Conservation (phyloP, 805 yeast genomes). For the Torulaspora indica region DNA sequence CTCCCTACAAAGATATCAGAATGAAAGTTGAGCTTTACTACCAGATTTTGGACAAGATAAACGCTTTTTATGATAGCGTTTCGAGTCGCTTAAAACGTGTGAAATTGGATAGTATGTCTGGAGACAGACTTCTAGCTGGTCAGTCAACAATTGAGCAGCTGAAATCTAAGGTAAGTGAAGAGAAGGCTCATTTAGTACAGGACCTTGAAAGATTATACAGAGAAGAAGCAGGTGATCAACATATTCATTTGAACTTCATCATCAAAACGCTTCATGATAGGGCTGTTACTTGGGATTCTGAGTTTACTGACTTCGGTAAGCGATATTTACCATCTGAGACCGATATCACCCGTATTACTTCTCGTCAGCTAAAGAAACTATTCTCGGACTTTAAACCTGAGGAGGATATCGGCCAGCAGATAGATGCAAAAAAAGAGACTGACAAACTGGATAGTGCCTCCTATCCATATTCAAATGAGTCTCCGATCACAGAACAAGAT, state of each 20-base stretch:
- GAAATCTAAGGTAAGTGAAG: constrained; percentile 48
- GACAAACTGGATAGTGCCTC: not conserved
- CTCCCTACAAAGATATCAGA: constrained; percentile 61
- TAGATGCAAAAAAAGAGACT: not conserved
- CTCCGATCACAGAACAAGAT: not conserved
- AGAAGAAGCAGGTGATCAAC: constrained; percentile 55
- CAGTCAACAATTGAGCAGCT: constrained; percentile 53
- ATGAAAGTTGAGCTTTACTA: constrained; percentile 61
- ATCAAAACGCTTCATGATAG: constrained; percentile 70
- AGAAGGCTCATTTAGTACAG: constrained; percentile 43
- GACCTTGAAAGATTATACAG: constrained; percentile 51
- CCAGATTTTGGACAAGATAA: constrained; percentile 49
- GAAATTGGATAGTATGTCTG: constrained; percentile 65
- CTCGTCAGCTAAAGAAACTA: constrained; percentile 74
- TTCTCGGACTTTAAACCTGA: constrained; percentile 48
- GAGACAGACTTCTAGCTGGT: constrained; percentile 69
- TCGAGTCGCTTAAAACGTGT: constrained; percentile 65
- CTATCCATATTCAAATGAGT: not conserved
- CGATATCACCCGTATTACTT: constrained; percentile 86
- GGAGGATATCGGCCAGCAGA: constrained; percentile 4
- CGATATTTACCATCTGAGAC: constrained; percentile 83
- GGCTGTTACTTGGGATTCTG: constrained; percentile 83
- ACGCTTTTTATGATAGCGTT: constrained; percentile 67
- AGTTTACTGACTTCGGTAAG: constrained; percentile 73
- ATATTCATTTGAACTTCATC: constrained; percentile 64